These are phyloP conservation scores for Hypoxylon sp. DNA, from an alignment of 2,329 filamentous ascomycete species.

Conservation along the genomic window DNA sequence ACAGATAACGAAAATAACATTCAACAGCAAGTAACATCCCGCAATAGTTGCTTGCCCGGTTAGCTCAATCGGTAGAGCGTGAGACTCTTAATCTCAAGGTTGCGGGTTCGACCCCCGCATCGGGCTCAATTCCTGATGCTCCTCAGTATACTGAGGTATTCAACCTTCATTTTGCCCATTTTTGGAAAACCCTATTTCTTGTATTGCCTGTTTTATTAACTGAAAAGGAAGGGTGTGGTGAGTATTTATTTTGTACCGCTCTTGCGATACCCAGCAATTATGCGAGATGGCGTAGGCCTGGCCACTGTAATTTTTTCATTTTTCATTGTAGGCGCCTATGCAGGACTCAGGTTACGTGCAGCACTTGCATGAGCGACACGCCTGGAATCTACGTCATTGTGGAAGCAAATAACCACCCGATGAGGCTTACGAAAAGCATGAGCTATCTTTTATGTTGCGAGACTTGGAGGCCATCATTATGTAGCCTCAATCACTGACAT, in stretches of 20 bases:
- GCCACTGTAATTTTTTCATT: not conserved
- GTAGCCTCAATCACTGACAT: no score
- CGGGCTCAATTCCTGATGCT: constrained; percentile 58
- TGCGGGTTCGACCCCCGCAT: constrained; percentile 61
- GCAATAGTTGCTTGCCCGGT: constrained; percentile 58
- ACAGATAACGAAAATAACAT: constrained; percentile 37
- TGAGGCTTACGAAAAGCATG: not conserved
- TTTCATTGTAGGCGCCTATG: not conserved
- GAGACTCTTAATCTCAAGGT: constrained; percentile 70
- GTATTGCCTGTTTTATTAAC: no score
- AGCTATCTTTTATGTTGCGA: no score
- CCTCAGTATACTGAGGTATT: constrained; percentile 9
- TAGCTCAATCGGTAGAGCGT: constrained; percentile 80
- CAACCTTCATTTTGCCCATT: not conserved
- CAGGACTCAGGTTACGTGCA: not conserved
- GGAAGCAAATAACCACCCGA: no score
- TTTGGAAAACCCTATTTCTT: no score
- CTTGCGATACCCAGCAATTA: not conserved
- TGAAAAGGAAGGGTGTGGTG: no score
- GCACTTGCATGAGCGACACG: not conserved
- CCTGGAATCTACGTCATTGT: not conserved
- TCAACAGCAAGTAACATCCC: constrained; percentile 61
- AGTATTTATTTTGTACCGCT: no score
- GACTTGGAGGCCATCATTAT: no score
- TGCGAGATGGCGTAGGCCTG: not conserved